These are phyloP conservation scores for Penicillium hordei DNA, from an alignment of 2,329 filamentous ascomycete species.

Conservation along the genomic window DNA sequence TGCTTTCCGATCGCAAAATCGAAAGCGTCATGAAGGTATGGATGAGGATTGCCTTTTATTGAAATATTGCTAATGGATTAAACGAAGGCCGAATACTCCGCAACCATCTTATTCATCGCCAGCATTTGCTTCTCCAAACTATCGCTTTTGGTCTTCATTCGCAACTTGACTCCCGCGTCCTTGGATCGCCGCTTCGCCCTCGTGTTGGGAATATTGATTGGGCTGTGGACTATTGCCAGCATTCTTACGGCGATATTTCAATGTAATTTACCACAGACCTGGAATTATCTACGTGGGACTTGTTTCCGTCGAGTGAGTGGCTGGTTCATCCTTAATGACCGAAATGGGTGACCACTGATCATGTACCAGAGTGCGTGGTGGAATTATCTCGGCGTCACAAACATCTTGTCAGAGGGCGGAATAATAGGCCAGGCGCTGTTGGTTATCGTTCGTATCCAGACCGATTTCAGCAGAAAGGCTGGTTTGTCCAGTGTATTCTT, in stretches of 20 bases:
- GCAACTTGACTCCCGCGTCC: slow-evolving; percentile 22
- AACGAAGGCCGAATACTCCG: slow-evolving; percentile 25
- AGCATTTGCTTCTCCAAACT: slow-evolving; percentile 28
- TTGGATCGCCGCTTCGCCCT: slow-evolving; percentile 20
- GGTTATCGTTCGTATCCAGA: slow-evolving; percentile 27
- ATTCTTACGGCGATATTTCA: slow-evolving; percentile 23
- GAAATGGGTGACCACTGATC: neutral
- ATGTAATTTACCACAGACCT: slow-evolving; percentile 19
- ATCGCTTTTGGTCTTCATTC: slow-evolving; percentile 27
- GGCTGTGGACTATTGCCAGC: slow-evolving; percentile 18
- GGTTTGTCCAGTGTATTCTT: slow-evolving; percentile 22
- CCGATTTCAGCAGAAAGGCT: slow-evolving; percentile 19
- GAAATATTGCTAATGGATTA: neutral
- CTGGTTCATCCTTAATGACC: neutral
- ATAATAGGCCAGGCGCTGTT: slow-evolving; percentile 27
- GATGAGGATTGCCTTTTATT: neutral
- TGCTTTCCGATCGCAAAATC: slow-evolving; percentile 9
- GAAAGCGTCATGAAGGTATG: slow-evolving; percentile 24
- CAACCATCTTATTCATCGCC: slow-evolving; percentile 24
- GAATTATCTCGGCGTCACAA: slow-evolving; percentile 27
- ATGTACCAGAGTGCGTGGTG: slow-evolving; percentile 22
- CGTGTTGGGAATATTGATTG: slow-evolving; percentile 13
- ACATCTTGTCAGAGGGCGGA: slow-evolving; percentile 27
- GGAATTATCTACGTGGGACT: slow-evolving; percentile 22
- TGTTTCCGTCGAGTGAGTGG: slow-evolving; percentile 25